These are phyloP conservation scores for Teratosphaeria viscida DNA, from an alignment of 2,329 filamentous ascomycete species.

Conservation along the genomic window DNA sequence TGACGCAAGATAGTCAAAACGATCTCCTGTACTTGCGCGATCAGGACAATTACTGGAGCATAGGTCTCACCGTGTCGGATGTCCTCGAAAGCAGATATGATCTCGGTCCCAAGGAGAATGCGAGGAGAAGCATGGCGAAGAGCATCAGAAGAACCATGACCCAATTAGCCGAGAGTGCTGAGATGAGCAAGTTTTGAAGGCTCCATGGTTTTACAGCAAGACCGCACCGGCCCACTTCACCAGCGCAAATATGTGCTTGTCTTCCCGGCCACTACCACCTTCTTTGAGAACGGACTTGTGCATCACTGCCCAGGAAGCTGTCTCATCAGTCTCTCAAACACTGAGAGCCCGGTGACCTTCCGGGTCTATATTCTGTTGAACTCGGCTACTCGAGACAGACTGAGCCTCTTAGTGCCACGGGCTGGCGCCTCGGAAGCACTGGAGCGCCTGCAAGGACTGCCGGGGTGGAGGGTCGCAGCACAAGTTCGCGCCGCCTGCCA, in stretches of 20 bases:
- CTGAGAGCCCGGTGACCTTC: too few relatives aligned
- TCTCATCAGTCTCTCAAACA: too few relatives aligned
- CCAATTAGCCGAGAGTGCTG: background rate
- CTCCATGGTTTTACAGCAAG: background rate
- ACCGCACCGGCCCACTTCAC: background rate
- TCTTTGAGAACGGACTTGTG: too few relatives aligned
- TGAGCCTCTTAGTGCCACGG: too few relatives aligned
- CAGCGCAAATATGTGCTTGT: background rate
- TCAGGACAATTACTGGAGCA: background rate
- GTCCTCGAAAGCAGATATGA: background rate
- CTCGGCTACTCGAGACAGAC: too few relatives aligned
- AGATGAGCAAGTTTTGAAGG: background rate
- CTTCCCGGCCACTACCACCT: too few relatives aligned
- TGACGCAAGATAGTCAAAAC: background rate
- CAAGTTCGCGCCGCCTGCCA: too few relatives aligned
- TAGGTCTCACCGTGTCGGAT: background rate
- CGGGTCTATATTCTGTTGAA: too few relatives aligned
- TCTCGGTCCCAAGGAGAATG: background rate
- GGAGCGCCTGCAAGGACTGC: too few relatives aligned
- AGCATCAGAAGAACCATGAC: background rate
- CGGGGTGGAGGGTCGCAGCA: too few relatives aligned
- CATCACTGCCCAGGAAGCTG: too few relatives aligned
- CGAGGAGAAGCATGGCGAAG: background rate
- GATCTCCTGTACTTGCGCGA: background rate
- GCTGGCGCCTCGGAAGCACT: too few relatives aligned